A percentile compares a stretch with the other conserved stretches of the same genome.
phyloP scores from a whole-genome alignment of 176 grass and related monocot species.

The Guadua angustifolia region DNA sequence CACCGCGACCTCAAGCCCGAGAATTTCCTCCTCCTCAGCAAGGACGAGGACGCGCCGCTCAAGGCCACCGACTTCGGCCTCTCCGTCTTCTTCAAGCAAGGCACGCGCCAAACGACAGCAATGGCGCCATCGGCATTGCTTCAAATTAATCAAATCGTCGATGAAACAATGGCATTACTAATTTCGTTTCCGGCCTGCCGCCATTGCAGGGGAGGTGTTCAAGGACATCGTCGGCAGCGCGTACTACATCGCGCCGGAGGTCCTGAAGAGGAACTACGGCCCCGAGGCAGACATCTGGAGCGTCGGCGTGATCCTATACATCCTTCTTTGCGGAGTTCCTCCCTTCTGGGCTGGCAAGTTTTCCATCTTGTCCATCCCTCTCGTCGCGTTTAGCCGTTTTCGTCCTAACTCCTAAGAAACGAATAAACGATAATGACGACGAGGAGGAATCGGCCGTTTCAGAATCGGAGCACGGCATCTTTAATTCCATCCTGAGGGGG shows the following conservation, averaged over 20 bases:
- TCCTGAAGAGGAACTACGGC: constrained; percentile 77
- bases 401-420: not conserved
- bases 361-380: not conserved
- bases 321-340: constrained; percentile 81
- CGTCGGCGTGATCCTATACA: constrained; percentile 80
- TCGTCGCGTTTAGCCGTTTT: too few relatives aligned
- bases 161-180: not conserved
- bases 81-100: constrained; percentile 92
- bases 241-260: constrained; percentile 90
- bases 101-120: not conserved
- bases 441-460: not conserved
- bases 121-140: not conserved
- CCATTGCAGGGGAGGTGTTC: constrained; percentile 71
- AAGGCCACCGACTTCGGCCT: constrained; percentile 90
- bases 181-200: not conserved
- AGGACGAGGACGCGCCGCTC: constrained; percentile 76
- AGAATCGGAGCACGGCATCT: constrained; percentile 90
- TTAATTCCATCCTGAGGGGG: constrained; percentile 78
- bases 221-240: constrained; percentile 94
- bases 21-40: constrained; percentile 87
- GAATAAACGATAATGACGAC: not conserved
- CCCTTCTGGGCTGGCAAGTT: constrained; percentile 86
- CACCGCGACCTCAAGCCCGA: constrained; percentile 96
- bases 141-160: not conserved
- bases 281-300: constrained; percentile 89